These are phyloP conservation scores for Hypsizygus marmoreus DNA, from an alignment of 768 basidiomycete species.

Conservation along the genomic window DNA sequence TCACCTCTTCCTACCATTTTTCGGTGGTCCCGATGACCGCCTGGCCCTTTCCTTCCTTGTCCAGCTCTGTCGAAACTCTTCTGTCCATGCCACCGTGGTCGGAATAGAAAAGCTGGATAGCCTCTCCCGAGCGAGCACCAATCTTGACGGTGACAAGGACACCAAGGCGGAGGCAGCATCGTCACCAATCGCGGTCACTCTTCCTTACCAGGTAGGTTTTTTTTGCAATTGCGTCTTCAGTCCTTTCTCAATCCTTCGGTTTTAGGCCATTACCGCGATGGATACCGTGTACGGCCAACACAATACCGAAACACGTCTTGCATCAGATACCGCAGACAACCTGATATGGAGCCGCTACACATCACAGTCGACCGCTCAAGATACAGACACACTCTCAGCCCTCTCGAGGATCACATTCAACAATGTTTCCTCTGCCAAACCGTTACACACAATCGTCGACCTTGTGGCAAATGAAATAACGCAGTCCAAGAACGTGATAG, in stretches of 20 bases:
- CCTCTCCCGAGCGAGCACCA: conserved; percentile 28
- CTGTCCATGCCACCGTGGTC: conserved; percentile 73
- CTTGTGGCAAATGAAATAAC: conserved; percentile 33
- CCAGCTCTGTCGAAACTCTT: conserved; percentile 68
- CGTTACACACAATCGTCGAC: conserved; percentile 59
- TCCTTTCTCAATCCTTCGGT: conserved; percentile 2
- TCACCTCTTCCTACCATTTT: conserved; percentile 86
- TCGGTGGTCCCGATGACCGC: conserved; percentile 93
- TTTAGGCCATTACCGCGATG: conserved; percentile 49
- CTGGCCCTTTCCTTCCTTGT: conserved; percentile 79
- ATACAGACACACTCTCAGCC: conserved; percentile 36
- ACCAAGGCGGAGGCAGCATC: conserved; percentile 1
- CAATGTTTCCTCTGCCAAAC: conserved; percentile 47
- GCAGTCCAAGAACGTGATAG: conserved; percentile 52
- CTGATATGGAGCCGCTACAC: conserved; percentile 73
- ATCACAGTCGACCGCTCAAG: conserved; percentile 24
- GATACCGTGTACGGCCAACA: conserved; percentile 75
- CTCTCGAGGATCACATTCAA: conserved; percentile 67
- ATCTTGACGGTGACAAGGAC: conserved; percentile 26
- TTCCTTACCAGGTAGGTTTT: conserved; percentile 36
- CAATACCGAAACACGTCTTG: conserved; percentile 65
- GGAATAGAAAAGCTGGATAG: conserved; percentile 53
- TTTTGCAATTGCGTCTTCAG: neutral
- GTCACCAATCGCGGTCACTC: conserved; percentile 12
- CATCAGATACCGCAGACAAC: conserved; percentile 83